A percentile compares a stretch with the other conserved stretches of the same genome.
Evolutionary conservation across 106 monocot species (phyloP).

Genomic region (Allium fistulosum): DNA sequence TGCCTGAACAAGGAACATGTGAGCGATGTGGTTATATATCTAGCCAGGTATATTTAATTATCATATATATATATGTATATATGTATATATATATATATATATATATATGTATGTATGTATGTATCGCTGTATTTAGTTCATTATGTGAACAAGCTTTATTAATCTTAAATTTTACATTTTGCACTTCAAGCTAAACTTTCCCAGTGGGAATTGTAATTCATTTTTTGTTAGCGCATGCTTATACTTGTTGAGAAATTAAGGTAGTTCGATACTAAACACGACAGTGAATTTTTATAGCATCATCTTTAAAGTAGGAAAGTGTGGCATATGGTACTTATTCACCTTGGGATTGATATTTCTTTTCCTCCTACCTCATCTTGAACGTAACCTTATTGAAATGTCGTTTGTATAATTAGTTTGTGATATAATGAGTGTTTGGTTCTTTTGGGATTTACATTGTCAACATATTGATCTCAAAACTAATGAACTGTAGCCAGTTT

Average conservation of each 20-base stretch:
- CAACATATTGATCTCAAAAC: no score
- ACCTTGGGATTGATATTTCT: no score
- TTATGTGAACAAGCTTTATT: background rate
- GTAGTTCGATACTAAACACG: background rate
- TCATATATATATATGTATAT: no score
- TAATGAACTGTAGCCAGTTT: no score
- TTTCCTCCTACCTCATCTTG: no score
- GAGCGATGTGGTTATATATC: constrained; percentile 97
- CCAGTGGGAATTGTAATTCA: background rate
- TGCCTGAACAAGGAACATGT: constrained; percentile 98
- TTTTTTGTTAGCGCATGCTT: background rate
- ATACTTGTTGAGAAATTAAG: background rate
- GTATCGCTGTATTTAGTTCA: background rate
- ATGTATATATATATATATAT: no score
- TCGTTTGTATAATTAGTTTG: no score
- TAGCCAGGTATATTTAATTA: constrained; percentile 60
- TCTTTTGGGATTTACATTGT: no score
- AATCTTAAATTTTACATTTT: background rate
- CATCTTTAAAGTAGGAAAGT: no score
- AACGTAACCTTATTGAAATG: no score
- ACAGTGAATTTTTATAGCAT: constrained; percentile 14
- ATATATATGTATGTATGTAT: background rate
- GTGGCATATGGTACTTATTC: no score
- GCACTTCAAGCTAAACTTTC: background rate
- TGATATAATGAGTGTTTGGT: no score